Percentiles rank a stretch among this genome's conserved stretches.
phyloP scores from a whole-genome alignment of 148 eudicot species.

The Diospyros lotus region DNA sequence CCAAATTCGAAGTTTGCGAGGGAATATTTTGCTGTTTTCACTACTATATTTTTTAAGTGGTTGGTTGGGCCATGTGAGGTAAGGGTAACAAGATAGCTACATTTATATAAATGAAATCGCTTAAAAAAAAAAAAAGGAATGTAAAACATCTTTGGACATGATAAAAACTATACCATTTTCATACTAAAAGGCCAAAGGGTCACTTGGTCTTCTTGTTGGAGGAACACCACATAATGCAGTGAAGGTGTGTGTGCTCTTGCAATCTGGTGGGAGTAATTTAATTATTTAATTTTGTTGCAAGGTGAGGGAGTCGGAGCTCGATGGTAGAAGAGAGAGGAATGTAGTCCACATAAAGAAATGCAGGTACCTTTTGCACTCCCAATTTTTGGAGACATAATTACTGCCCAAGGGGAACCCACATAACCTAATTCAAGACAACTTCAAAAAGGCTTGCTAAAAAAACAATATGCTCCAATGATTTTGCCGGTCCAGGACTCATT shows the following conservation, averaged over 20 bases:
- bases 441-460: neutral
- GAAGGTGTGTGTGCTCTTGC: too few species aligned
- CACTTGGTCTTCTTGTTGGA: too few species aligned
- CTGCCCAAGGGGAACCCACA: neutral
- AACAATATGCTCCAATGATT: slow-evolving; percentile 6
- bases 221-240: too few species aligned
- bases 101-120: too few species aligned
- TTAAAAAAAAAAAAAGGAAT: too few species aligned
- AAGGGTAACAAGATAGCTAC: neutral
- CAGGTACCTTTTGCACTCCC: slow-evolving; percentile 47
- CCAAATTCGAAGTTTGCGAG: slow-evolving; percentile 48
- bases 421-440: slow-evolving; percentile 11
- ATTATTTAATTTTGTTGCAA: slow-evolving; percentile 14
- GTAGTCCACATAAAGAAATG: slow-evolving; percentile 75
- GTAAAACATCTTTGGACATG: neutral
- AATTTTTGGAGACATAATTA: neutral
- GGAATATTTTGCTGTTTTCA: slow-evolving; percentile 54
- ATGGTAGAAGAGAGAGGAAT: slow-evolving; percentile 68
- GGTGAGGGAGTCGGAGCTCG: slow-evolving; percentile 69
- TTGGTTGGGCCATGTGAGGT: slow-evolving; percentile 83
- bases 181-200: too few species aligned
- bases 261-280: neutral
- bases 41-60: slow-evolving; percentile 69
- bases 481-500: slow-evolving; percentile 3
- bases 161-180: neutral